A percentile compares a stretch with the other conserved stretches of the same genome.
These are phyloP conservation scores for Ceriops decandra DNA, from an alignment of 345 rosid species.

Conservation along the genomic window DNA sequence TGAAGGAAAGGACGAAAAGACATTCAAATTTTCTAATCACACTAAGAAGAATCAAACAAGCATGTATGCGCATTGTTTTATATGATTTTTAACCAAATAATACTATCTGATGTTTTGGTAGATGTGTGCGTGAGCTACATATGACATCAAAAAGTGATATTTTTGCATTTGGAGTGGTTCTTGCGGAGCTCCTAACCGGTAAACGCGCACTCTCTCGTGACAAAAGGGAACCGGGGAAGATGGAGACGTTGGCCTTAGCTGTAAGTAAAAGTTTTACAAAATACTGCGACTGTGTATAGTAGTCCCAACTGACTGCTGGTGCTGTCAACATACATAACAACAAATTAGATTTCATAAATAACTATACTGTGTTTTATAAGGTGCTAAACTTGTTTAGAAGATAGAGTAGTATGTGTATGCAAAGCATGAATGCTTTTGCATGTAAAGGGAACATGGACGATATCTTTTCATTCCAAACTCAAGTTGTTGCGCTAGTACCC, in stretches of 20 bases:
- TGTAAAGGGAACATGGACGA: too few relatives aligned
- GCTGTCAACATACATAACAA: too few relatives aligned
- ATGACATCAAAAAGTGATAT: slow-evolving; percentile 38
- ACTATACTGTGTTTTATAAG: too few relatives aligned
- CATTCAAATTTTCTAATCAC: background rate
- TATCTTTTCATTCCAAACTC: too few relatives aligned
- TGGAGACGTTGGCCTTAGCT: slow-evolving; percentile 18
- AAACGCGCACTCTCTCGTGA: slow-evolving; percentile 28
- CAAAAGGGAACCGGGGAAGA: slow-evolving; percentile 21
- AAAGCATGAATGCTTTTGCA: too few relatives aligned
- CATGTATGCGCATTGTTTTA: background rate
- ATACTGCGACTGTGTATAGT: background rate
- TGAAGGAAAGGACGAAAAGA: background rate
- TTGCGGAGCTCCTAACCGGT: slow-evolving; percentile 41
- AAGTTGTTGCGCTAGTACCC: too few relatives aligned
- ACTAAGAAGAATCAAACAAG: background rate
- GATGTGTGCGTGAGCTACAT: slow-evolving; percentile 31
- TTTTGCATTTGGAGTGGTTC: slow-evolving; percentile 40
- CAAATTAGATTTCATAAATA: too few relatives aligned
- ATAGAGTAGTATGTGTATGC: too few relatives aligned
- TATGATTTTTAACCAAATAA: background rate
- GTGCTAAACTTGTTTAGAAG: too few relatives aligned
- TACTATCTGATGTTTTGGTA: slow-evolving; percentile 6
- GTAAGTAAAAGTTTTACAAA: slow-evolving; percentile 21
- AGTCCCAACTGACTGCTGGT: background rate